Evolutionary conservation across 2,329 filamentous ascomycete species (phyloP).

Genomic region (Exophiala oligosperma): DNA sequence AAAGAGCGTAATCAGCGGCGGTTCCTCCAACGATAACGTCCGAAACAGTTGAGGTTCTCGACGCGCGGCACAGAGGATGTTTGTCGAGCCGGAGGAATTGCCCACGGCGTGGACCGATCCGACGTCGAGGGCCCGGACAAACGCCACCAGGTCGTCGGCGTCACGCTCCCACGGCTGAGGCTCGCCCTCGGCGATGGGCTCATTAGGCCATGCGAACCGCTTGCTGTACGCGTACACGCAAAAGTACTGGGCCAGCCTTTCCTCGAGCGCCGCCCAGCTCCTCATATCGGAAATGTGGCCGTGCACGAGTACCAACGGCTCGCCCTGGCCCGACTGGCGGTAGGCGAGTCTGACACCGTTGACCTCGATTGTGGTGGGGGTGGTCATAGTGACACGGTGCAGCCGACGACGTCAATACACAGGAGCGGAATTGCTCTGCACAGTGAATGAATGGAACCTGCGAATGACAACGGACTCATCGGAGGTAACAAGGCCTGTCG

Average conservation of each 20-base stretch:
- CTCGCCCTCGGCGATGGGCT: conserved; percentile 11
- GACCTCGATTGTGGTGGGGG: conserved; percentile 8
- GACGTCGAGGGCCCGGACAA: conserved; percentile 13
- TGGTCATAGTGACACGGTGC: neutral
- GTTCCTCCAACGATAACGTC: conserved; percentile 16
- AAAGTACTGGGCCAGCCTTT: conserved; percentile 8
- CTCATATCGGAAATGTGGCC: conserved; percentile 18
- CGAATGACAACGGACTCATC: too few species aligned
- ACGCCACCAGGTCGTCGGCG: conserved; percentile 7
- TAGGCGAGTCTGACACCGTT: conserved; percentile 15
- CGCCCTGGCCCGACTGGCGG: conserved; percentile 11
- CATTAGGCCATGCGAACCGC: conserved; percentile 19
- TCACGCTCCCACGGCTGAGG: conserved; percentile 10
- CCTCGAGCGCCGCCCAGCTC: conserved; percentile 11
- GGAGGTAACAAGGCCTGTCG: too few species aligned
- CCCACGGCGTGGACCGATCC: conserved; percentile 16
- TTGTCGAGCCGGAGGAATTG: conserved; percentile 15
- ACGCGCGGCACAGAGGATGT: conserved; percentile 3
- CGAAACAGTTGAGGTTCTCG: conserved; percentile 15
- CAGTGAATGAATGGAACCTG: too few species aligned
- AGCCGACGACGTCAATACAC: too few species aligned
- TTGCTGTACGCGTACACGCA: conserved; percentile 19
- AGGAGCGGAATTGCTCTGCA: too few species aligned
- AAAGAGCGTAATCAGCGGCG: conserved; percentile 14
- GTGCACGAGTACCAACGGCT: conserved; percentile 18